A percentile compares a stretch with the other conserved stretches of the same genome.
Evolutionary conservation across 2,329 filamentous ascomycete genomes (phyloP).

Genomic region (Colletotrichum nymphaeae): DNA sequence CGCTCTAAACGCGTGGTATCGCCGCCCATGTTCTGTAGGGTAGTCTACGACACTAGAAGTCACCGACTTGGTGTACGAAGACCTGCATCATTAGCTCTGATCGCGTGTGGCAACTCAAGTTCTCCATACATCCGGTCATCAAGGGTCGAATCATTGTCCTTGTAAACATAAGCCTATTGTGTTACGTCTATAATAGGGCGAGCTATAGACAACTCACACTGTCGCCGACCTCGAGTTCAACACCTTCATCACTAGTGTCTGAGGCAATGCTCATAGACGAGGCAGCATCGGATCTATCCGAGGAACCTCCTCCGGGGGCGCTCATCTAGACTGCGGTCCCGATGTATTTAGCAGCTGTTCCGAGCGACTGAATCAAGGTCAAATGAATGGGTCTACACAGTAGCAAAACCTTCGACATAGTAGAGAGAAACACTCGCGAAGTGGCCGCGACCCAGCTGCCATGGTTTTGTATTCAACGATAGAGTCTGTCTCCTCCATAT

Average conservation of each 20-base stretch:
- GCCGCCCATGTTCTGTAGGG: conserved; percentile 21
- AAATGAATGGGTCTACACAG: not conserved
- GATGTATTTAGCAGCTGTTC: not conserved
- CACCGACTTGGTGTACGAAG: conserved; percentile 17
- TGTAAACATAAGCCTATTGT: not conserved
- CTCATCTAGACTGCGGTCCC: not conserved
- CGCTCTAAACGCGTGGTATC: conserved; percentile 31
- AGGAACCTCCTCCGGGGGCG: not conserved
- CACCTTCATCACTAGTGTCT: not conserved
- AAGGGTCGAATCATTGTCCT: conserved; percentile 4
- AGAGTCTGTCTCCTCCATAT: not conserved
- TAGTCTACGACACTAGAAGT: conserved; percentile 23
- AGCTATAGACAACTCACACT: not conserved
- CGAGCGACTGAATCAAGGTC: no score
- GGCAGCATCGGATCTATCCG: not conserved
- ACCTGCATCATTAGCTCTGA: not conserved
- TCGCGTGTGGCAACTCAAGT: not conserved
- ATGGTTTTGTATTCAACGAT: not conserved
- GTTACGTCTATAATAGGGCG: not conserved
- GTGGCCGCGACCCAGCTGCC: not conserved
- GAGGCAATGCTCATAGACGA: not conserved
- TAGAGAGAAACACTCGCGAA: not conserved
- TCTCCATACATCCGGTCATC: conserved; percentile 11
- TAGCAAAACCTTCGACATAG: not conserved
- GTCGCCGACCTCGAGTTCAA: not conserved